These are phyloP conservation scores for Paraphoma chrysanthemicola DNA, from an alignment of 2,329 filamentous ascomycete genomes.

Conservation along the genomic window DNA sequence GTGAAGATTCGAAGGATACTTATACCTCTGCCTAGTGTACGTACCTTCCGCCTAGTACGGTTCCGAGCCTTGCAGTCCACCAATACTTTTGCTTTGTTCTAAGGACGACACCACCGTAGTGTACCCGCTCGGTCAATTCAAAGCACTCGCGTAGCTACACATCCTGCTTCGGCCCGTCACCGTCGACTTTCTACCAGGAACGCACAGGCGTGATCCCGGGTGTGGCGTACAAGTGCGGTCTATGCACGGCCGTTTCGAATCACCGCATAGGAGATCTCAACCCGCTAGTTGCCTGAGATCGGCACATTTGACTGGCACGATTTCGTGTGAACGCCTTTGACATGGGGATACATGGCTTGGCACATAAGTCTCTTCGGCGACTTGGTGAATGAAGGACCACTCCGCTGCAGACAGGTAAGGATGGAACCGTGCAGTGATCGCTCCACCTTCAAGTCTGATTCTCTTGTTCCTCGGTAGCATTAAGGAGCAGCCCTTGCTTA, in stretches of 20 bases:
- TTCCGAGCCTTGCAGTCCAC: not conserved
- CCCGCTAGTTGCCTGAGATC: not conserved
- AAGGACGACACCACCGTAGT: not conserved
- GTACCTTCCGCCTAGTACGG: no score
- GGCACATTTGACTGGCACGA: not conserved
- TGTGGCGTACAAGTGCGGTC: constrained; percentile 1
- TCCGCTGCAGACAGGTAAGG: not conserved
- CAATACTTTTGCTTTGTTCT: constrained; percentile 1
- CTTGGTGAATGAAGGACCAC: not conserved
- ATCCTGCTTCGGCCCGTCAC: not conserved
- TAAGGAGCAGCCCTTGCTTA: not conserved
- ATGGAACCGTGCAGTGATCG: not conserved
- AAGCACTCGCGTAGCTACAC: not conserved
- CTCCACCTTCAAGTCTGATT: not conserved
- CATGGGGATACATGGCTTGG: not conserved
- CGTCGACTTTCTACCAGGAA: not conserved
- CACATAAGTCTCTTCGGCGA: not conserved
- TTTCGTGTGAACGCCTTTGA: not conserved
- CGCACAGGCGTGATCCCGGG: not conserved
- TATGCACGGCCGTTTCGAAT: constrained; percentile 3
- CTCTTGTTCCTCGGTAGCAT: not conserved
- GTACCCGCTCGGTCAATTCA: not conserved
- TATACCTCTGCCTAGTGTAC: not conserved
- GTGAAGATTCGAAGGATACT: not conserved
- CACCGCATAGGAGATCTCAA: not conserved